phyloP scores from a whole-genome alignment of 768 basidiomycete genomes.

The Hirschioporus abietinus region DNA sequence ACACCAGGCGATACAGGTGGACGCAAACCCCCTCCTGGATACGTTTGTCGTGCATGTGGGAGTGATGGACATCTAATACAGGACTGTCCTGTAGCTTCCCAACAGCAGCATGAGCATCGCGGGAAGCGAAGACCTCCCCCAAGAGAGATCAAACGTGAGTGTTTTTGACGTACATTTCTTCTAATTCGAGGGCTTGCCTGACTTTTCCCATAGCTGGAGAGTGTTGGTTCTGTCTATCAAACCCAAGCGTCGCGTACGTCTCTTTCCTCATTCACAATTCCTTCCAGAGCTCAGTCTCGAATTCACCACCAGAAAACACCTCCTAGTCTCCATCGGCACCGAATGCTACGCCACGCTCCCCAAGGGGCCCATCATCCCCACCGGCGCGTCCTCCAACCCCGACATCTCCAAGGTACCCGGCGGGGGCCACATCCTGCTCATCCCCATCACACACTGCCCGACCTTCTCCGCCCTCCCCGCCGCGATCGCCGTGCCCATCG shows the following conservation, averaged over 20 bases:
- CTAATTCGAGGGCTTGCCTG: neutral
- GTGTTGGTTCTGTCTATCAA: conserved; percentile 98
- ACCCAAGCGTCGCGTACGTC: conserved; percentile 81
- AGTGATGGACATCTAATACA: conserved; percentile 81
- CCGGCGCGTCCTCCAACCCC: conserved; percentile 43
- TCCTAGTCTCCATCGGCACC: conserved; percentile 88
- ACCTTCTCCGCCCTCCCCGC: conserved; percentile 78
- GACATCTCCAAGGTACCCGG: conserved; percentile 63
- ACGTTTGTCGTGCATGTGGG: conserved; percentile 88
- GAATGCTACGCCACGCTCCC: conserved; percentile 97
- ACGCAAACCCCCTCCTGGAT: conserved; percentile 76
- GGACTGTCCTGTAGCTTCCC: conserved; percentile 75
- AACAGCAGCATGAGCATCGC: conserved; percentile 29
- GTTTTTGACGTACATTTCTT: neutral
- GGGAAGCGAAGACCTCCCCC: conserved; percentile 46
- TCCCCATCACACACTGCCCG: conserved; percentile 91
- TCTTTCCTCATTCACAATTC: neutral
- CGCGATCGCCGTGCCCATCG: conserved; percentile 68
- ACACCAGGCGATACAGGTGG: conserved; percentile 80
- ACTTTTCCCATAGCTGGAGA: conserved; percentile 59
- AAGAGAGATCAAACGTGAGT: conserved; percentile 79
- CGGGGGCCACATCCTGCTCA: conserved; percentile 92
- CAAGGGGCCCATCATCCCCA: conserved; percentile 91
- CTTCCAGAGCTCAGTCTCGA: conserved; percentile 4
- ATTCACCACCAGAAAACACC: conserved; percentile 64